Evolutionary conservation across 768 basidiomycete genomes (phyloP).

Genomic region (Clavulina sp.): DNA sequence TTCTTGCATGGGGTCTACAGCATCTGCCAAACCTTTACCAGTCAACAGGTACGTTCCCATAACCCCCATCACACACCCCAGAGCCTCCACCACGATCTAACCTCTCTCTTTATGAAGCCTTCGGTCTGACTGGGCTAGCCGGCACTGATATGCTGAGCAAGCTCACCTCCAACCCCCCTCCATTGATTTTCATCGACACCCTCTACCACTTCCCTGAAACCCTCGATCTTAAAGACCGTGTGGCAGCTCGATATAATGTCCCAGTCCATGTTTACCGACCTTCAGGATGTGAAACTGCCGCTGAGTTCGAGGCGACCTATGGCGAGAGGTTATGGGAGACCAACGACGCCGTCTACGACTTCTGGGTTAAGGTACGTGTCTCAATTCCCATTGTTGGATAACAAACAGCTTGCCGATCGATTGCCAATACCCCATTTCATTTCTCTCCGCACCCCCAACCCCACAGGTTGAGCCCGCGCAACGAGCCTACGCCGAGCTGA

Average conservation of each 20-base stretch:
- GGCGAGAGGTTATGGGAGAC: constrained; percentile 75
- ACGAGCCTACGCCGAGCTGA: constrained; percentile 63
- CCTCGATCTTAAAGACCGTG: constrained; percentile 71
- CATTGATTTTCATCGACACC: constrained; percentile 92
- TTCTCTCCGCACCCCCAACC: neutral
- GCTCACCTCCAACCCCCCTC: constrained; percentile 46
- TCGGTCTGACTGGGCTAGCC: constrained; percentile 88
- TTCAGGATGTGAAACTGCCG: constrained; percentile 40
- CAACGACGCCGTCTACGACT: constrained; percentile 81
- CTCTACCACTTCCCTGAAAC: constrained; percentile 93
- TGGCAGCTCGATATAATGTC: constrained; percentile 54
- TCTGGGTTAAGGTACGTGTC: constrained; percentile 70
- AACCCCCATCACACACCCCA: neutral
- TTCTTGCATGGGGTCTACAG: constrained; percentile 69
- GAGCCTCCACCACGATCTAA: neutral
- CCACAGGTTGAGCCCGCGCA: constrained; percentile 79
- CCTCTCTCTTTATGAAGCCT: constrained; percentile 31
- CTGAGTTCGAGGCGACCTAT: constrained; percentile 63
- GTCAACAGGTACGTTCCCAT: constrained; percentile 35
- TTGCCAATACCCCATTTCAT: neutral
- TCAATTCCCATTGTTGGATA: neutral
- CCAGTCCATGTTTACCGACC: constrained; percentile 68
- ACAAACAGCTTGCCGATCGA: neutral
- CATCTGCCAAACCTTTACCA: constrained; percentile 71
- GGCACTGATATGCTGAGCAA: constrained; percentile 90